phyloP scores from a whole-genome alignment of 78 protist species.

The Polysphondylium violaceum region DNA sequence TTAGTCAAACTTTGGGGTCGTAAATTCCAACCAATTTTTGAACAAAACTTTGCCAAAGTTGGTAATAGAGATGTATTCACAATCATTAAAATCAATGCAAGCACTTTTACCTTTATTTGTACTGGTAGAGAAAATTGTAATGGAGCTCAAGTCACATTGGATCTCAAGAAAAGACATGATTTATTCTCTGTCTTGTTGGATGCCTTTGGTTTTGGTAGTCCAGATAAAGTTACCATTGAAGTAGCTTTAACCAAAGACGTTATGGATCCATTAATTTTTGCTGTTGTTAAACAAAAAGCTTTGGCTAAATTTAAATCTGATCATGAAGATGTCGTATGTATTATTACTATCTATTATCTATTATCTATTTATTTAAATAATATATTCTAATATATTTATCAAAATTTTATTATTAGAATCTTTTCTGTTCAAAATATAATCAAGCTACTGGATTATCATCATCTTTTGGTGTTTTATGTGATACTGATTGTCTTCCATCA shows the following conservation, averaged over 20 bases:
- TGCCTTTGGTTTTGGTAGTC: constrained; percentile 39
- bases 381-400: neutral
- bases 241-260: constrained; percentile 39
- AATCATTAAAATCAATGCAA: constrained; percentile 39
- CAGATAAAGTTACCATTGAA: constrained; percentile 61
- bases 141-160: constrained; percentile 36
- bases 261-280: constrained; percentile 63
- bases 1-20: constrained; percentile 31
- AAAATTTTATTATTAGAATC: neutral
- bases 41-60: constrained; percentile 13
- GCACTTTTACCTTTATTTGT: constrained; percentile 34
- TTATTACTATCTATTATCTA: neutral
- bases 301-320: constrained; percentile 31
- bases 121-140: constrained; percentile 58
- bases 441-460: neutral
- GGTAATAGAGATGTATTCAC: constrained; percentile 35
- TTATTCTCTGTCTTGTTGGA: constrained; percentile 26
- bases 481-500: constrained; percentile 66
- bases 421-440: constrained; percentile 41
- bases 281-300: constrained; percentile 29
- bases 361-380: neutral
- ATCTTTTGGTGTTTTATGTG: constrained; percentile 30
- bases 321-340: constrained; percentile 55
- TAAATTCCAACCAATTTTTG: constrained; percentile 26
- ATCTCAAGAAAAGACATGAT: constrained; percentile 68